Conservation (phyloP, 2,329 filamentous ascomycete genomes). For the Thelonectria blattea region DNA sequence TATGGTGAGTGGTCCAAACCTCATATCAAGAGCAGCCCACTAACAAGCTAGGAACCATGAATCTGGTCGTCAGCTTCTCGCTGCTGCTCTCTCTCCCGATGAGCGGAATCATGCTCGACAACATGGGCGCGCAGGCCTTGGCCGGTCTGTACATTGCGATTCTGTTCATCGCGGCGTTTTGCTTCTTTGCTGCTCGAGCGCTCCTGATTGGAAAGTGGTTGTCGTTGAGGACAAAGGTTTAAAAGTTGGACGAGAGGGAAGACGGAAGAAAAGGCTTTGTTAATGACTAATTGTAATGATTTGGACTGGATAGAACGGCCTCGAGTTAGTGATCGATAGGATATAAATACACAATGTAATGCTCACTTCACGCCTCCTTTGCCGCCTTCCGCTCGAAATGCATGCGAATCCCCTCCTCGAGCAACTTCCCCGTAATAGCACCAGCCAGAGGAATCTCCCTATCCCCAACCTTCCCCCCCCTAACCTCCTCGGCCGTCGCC, state of each 20-base stretch:
- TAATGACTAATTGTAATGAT: neutral
- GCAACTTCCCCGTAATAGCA: conserved; percentile 33
- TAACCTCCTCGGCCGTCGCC: conserved; percentile 48
- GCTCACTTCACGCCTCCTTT: neutral
- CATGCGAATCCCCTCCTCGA: conserved; percentile 41
- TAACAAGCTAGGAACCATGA: conserved; percentile 48
- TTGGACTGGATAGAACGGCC: too few species aligned
- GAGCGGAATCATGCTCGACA: conserved; percentile 52
- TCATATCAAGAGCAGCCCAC: neutral
- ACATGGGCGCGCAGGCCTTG: conserved; percentile 50
- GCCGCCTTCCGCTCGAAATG: conserved; percentile 1
- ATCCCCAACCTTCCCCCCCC: conserved; percentile 35
- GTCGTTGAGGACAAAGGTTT: conserved; percentile 28
- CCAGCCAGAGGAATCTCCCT: conserved; percentile 42
- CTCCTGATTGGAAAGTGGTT: conserved; percentile 36
- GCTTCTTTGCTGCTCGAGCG: conserved; percentile 39
- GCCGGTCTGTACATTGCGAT: conserved; percentile 54
- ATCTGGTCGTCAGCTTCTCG: conserved; percentile 52
- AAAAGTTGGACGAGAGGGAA: neutral
- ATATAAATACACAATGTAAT: too few species aligned
- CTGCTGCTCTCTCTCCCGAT: conserved; percentile 53
- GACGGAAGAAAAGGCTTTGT: neutral
- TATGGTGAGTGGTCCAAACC: conserved; percentile 33
- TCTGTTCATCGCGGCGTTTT: conserved; percentile 45
- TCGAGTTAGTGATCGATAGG: too few species aligned